Evolutionary conservation across 108 stramenopile species (phyloP), one percentile per base, ranked within the genome.

Genomic region (Nitzschia sp.): DNA sequence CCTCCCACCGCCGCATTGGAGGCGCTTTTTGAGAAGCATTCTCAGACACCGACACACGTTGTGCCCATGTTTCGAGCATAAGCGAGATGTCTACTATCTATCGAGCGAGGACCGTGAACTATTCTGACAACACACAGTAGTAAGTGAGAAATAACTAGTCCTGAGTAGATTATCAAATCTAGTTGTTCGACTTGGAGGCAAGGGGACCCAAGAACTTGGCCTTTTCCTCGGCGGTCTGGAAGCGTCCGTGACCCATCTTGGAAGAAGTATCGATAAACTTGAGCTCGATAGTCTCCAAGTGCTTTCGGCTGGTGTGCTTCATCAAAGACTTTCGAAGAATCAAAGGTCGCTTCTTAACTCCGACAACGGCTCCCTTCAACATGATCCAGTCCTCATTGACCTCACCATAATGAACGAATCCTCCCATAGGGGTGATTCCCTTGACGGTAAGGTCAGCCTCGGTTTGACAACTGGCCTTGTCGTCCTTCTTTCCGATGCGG

Each of bases 211-310:
- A 69, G 96, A 98, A 98, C 83, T 97, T 98, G 75, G 84, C 86
- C 91, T 98, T 98, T 83, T 99, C 99, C 67, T 98, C 98, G 57
- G 81, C 85, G 35, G 99, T 99, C 84, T 99, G 99, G 98, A 99
- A 99, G 67, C 99, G 92, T 54, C 99, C 99, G 80, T 99, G 99
- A 59, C 99, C 99, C 76, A 94, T 91, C 92, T 99, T 99, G 83
- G 97, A 97, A 46, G 89, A 90, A 61, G 99, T 99, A 85, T 99
- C 99, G 93, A 99, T 98, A 88, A 99, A 99, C 76, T 94, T 94
- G 82, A 99, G 69, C 71, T 98, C 95, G 92, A 98, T 83, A 13
- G 80, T 78, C 82, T 99, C 99, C 84, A 98, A 78, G 81, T 98
- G 97, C 82, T 93, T 94, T 59, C 98, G 86, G 58, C 76, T 78